phyloP scores from a whole-genome alignment of 352 stramenopile species.

The Discostella stelligera region DNA sequence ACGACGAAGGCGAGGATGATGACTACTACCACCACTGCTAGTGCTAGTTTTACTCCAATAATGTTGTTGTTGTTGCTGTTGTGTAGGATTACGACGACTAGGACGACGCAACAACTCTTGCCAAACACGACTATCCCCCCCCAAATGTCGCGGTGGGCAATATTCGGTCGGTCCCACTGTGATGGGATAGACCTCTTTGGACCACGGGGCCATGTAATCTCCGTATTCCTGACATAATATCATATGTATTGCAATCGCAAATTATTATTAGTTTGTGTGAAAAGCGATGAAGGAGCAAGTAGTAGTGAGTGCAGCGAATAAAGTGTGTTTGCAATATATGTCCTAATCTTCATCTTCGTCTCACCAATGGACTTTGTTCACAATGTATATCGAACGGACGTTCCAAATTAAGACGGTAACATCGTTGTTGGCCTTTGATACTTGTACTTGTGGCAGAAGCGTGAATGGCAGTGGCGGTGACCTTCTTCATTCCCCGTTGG shows the following conservation, averaged over 20 bases:
- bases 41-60: not conserved
- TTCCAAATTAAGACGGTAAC: constrained; percentile 53
- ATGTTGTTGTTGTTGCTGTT: not conserved
- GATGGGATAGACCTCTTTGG: constrained; percentile 6
- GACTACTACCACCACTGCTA: not conserved
- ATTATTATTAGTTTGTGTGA: too few relatives aligned
- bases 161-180: constrained; percentile 35
- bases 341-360: not conserved
- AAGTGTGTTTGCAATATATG: too few relatives aligned
- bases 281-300: too few relatives aligned
- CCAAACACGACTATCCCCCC: constrained; percentile 28
- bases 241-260: too few relatives aligned
- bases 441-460: not conserved
- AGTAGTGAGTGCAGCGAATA: too few relatives aligned
- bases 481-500: too few relatives aligned
- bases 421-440: constrained; percentile 1
- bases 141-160: constrained; percentile 46
- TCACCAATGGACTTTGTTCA: constrained; percentile 37
- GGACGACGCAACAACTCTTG: constrained; percentile 17
- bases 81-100: not conserved
- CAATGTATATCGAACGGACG: constrained; percentile 40
- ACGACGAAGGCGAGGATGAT: too few relatives aligned
- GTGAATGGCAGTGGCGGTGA: too few relatives aligned
- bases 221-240: constrained; percentile 47
- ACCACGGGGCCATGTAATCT: constrained; percentile 47